These are phyloP conservation scores for Irpex lacteus DNA, from an alignment of 1,284 basidiomycete genomes.

Conservation along the genomic window DNA sequence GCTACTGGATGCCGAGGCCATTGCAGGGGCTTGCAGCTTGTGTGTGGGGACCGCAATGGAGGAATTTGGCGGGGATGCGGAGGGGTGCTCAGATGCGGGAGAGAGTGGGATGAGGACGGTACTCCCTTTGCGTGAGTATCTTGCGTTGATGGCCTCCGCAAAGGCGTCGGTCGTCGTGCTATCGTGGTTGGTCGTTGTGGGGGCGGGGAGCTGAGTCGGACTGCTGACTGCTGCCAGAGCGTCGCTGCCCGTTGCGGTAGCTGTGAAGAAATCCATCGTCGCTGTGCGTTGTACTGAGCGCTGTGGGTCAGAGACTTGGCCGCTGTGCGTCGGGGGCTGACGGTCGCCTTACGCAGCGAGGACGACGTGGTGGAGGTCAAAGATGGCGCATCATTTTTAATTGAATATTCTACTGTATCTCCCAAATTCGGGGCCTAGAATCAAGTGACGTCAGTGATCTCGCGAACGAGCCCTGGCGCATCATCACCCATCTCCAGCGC, in stretches of 20 bases:
- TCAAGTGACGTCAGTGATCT: not conserved
- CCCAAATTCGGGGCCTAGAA: conserved; percentile 1
- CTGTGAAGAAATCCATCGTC: conserved; percentile 14
- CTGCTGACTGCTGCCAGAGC: not conserved
- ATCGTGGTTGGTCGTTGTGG: not conserved
- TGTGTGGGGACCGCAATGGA: no score
- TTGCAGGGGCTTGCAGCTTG: not conserved
- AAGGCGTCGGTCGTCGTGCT: conserved; percentile 20
- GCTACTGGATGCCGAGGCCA: conserved; percentile 11
- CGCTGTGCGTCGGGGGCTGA: no score
- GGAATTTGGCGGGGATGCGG: no score
- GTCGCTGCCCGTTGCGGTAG: conserved; percentile 5
- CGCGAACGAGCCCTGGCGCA: not conserved
- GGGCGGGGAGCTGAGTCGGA: conserved; percentile 4
- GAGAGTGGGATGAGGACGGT: conserved; percentile 16
- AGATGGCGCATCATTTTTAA: not conserved
- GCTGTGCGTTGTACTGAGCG: not conserved
- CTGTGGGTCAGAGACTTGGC: not conserved
- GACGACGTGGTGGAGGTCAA: not conserved
- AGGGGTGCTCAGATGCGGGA: not conserved
- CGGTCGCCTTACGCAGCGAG: not conserved
- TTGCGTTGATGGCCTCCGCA: conserved; percentile 24
- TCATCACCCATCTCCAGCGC: no score
- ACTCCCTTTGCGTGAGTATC: conserved; percentile 12
- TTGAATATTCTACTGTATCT: not conserved